Evolutionary conservation across 768 basidiomycete genomes (phyloP).

Genomic region (Agaricus subrufescens): DNA sequence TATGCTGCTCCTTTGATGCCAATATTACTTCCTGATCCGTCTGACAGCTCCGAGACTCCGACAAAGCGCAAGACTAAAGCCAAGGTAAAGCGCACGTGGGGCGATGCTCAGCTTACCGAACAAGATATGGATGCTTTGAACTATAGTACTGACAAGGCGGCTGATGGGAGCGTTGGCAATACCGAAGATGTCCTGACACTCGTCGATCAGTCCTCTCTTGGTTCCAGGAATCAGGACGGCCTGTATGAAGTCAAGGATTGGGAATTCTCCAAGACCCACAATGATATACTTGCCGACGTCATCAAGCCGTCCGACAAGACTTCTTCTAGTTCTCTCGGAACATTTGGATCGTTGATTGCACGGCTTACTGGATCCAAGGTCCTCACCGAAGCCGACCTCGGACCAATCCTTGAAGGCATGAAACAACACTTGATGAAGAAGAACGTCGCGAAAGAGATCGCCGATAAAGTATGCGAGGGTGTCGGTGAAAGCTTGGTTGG

Average conservation of each 20-base stretch:
- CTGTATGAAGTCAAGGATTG: slow-evolving; percentile 69
- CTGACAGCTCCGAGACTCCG: slow-evolving; percentile 54
- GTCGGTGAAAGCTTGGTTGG: slow-evolving; percentile 90
- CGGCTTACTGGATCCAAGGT: slow-evolving; percentile 83
- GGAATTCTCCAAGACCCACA: slow-evolving; percentile 58
- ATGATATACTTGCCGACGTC: slow-evolving; percentile 54
- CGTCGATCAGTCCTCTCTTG: slow-evolving; percentile 70
- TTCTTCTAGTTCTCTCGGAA: slow-evolving; percentile 46
- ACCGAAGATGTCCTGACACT: slow-evolving; percentile 53
- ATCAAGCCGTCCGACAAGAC: slow-evolving; percentile 39
- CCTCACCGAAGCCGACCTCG: slow-evolving; percentile 76
- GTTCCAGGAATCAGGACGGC: slow-evolving; percentile 69
- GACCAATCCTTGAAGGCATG: slow-evolving; percentile 89
- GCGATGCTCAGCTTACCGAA: slow-evolving; percentile 72
- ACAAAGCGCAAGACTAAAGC: slow-evolving; percentile 57
- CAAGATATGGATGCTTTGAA: slow-evolving; percentile 92
- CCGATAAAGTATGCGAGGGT: slow-evolving; percentile 91
- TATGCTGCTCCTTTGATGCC: slow-evolving; percentile 29
- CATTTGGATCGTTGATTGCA: slow-evolving; percentile 77
- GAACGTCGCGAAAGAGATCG: slow-evolving; percentile 95
- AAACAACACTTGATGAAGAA: slow-evolving; percentile 98
- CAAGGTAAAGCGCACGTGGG: slow-evolving; percentile 90
- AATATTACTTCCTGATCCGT: neutral
- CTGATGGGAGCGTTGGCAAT: slow-evolving; percentile 26
- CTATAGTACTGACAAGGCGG: slow-evolving; percentile 62